Evolutionary conservation across 148 eudicot species (phyloP), one percentile per base, ranked within the genome.

Genomic region (Amaranthus cruentus): DNA sequence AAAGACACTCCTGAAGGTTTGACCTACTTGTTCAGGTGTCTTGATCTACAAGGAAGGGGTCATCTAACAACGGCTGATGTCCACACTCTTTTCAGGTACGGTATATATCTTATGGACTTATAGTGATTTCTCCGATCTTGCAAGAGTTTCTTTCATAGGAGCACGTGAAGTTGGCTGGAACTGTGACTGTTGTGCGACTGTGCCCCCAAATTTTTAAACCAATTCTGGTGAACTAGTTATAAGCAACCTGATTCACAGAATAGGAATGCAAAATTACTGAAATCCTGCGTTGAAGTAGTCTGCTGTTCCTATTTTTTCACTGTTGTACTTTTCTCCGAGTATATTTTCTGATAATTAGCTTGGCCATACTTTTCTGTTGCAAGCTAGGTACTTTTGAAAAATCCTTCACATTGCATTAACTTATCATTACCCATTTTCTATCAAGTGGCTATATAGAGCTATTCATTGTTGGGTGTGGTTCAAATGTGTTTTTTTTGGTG

Each of bases 1-100:
- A 95, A 95, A 82, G 97, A 91, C 74, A 91, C 96, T 55, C 93
- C 98, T 57, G 97, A 95, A 77, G 97, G 97, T 14, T 76, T 95
- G 76, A 90, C 93, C 12, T 95, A 95, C 69, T 76, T 95, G 75
- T 95, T 91, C 75, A 79, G 84, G 58, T 91, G 98, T 76, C 93
- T 95, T 54, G 97, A 95, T 85, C 96, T 95, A 77, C 61, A 91
- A 67, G 97, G 92, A 75, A 87, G 91, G 82, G 96, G 96, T 59
- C 86, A 58, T 79, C 89, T 95, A 69, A 91, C 91, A 60, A 90
- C 96, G 18, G 93, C 97, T 83, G 98, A 91, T 78, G 90, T 95
- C 76, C 97, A 91, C 82, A 88, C 93, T 5, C 91, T 95, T 67
- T 95, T 95, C 90, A 91, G 97, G 97, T 95, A 64, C 75, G 66